Conservation (phyloP, 1,284 basidiomycete genomes). For the Leucoagaricus sp. region DNA sequence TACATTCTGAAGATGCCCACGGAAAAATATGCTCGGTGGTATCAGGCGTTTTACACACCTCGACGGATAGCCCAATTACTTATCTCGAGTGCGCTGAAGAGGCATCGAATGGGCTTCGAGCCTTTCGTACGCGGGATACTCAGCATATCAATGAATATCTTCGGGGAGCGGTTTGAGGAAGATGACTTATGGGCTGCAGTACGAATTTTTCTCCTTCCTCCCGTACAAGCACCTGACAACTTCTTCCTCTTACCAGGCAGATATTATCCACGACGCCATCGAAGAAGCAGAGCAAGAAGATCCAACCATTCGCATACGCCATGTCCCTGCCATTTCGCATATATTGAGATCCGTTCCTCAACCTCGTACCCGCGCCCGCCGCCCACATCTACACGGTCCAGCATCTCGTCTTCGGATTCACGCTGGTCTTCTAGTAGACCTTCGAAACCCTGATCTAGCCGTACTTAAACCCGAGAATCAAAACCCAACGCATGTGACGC, state of each 20-base stretch:
- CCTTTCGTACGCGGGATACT: slow-evolving; percentile 35
- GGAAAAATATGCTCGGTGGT: slow-evolving; percentile 44
- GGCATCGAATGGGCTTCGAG: slow-evolving; percentile 28
- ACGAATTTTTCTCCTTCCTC: slow-evolving; percentile 20
- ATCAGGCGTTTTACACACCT: slow-evolving; percentile 48
- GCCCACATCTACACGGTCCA: slow-evolving; percentile 14
- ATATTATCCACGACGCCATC: slow-evolving; percentile 33
- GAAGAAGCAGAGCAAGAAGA: slow-evolving; percentile 25
- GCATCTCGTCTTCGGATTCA: neutral
- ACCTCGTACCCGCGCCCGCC: neutral
- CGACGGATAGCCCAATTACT: slow-evolving; percentile 51
- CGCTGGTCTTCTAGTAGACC: slow-evolving; percentile 3
- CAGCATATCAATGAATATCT: slow-evolving; percentile 31
- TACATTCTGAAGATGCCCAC: slow-evolving; percentile 57
- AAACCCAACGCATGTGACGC: slow-evolving; percentile 60
- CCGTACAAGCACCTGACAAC: neutral
- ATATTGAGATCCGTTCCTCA: slow-evolving; percentile 20
- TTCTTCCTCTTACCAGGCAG: slow-evolving; percentile 26
- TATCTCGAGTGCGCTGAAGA: slow-evolving; percentile 36
- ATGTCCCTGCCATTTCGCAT: slow-evolving; percentile 27
- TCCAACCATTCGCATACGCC: slow-evolving; percentile 19
- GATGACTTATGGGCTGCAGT: slow-evolving; percentile 45
- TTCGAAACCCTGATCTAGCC: slow-evolving; percentile 50
- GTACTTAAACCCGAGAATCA: slow-evolving; percentile 57
- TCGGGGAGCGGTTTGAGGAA: slow-evolving; percentile 38